Percentiles rank a stretch among this genome's conserved stretches.
Conservation (phyloP, 208 protist species). For the Acanthamoeba healyi region DNA sequence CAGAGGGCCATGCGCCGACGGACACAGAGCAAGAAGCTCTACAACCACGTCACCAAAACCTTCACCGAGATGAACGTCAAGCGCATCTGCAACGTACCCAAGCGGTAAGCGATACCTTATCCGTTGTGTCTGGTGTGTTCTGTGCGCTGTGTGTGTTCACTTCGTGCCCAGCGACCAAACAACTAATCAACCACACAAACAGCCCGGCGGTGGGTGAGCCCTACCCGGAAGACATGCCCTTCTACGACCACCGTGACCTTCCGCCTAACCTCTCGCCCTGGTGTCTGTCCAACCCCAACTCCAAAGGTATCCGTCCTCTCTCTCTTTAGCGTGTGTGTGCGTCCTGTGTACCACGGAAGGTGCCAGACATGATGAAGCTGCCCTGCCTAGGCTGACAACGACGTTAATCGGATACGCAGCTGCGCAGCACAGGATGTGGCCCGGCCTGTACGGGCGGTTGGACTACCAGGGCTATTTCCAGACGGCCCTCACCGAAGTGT, state of each 20-base stretch:
- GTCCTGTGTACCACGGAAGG: not conserved
- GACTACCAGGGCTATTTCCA: slow-evolving; percentile 79
- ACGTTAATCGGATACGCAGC: no score
- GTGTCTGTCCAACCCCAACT: slow-evolving; percentile 64
- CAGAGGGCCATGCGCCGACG: slow-evolving; percentile 52
- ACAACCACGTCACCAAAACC: slow-evolving; percentile 68
- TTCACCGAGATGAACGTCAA: slow-evolving; percentile 18
- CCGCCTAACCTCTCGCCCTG: slow-evolving; percentile 11
- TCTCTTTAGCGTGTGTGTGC: not conserved
- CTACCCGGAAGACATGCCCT: not conserved
- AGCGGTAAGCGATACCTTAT: not conserved
- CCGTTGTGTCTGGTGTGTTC: not conserved
- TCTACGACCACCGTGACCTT: slow-evolving; percentile 61
- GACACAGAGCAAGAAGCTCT: not conserved
- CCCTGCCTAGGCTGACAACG: no score
- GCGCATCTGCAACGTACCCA: slow-evolving; percentile 73
- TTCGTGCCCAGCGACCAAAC: no score
- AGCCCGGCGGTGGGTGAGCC: not conserved
- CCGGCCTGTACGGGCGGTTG: slow-evolving; percentile 82
- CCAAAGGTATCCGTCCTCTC: not conserved
- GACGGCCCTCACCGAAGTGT: slow-evolving; percentile 80
- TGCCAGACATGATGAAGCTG: no score
- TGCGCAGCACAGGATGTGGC: slow-evolving; percentile 78
- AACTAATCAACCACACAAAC: no score
- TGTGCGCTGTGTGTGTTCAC: not conserved